Conservation (phyloP, 2,329 filamentous ascomycete genomes). For the Verticillium longisporum region DNA sequence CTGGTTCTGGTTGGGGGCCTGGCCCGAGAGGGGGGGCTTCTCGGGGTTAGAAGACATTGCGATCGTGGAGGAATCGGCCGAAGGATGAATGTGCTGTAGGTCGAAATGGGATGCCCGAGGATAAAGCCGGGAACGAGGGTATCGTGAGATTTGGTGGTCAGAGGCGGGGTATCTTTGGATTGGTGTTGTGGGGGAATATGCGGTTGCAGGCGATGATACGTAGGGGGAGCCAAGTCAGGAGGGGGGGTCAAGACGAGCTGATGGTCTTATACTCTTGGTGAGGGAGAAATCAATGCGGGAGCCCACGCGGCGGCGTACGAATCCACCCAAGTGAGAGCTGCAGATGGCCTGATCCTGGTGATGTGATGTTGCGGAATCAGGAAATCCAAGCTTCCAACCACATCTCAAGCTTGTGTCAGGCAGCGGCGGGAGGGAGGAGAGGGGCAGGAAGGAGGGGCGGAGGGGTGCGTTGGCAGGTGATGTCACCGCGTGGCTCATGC, state of each 20-base stretch:
- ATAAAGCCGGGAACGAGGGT: too few relatives aligned
- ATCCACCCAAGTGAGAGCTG: background rate
- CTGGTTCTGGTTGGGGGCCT: background rate
- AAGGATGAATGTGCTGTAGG: background rate
- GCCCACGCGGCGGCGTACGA: background rate
- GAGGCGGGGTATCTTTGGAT: background rate
- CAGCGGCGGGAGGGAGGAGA: too few relatives aligned
- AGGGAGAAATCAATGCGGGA: background rate
- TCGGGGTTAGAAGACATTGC: slow-evolving; percentile 6
- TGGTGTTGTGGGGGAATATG: background rate
- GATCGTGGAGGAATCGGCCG: background rate
- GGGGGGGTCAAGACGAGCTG: background rate
- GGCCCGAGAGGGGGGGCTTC: slow-evolving; percentile 7
- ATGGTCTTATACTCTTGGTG: background rate
- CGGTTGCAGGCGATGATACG: too few relatives aligned
- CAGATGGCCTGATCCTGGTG: background rate
- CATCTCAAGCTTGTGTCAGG: too few relatives aligned
- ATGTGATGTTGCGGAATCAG: background rate
- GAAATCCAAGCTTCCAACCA: too few relatives aligned
- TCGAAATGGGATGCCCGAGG: background rate
- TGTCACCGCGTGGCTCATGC: slow-evolving; percentile 1
- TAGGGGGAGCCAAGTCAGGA: background rate
- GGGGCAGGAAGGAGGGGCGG: background rate
- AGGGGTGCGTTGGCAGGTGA: background rate
- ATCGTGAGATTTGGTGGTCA: background rate